Conservation (phyloP, 768 basidiomycete genomes). For the Suillus placidus region DNA sequence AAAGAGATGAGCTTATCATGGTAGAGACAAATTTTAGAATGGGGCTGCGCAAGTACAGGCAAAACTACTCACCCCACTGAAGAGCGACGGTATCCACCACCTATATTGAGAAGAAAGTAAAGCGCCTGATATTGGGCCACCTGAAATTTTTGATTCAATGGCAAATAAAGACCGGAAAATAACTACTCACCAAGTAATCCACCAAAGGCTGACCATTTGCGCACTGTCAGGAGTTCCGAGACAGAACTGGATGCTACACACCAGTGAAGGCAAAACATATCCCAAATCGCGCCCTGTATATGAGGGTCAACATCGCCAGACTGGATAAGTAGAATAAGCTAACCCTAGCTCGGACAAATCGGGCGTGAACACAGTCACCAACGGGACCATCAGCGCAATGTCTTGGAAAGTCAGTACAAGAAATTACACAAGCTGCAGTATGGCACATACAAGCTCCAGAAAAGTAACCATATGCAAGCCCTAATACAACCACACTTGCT, state of each 20-base stretch:
- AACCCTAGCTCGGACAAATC: slow-evolving; percentile 55
- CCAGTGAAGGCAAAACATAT: slow-evolving; percentile 52
- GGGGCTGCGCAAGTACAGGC: background rate
- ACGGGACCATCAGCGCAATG: slow-evolving; percentile 44
- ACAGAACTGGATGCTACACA: slow-evolving; percentile 15
- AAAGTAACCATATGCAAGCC: slow-evolving; percentile 51
- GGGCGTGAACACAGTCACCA: slow-evolving; percentile 46
- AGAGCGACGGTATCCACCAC: slow-evolving; percentile 62
- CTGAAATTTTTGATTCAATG: slow-evolving; percentile 28
- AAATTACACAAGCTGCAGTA: background rate
- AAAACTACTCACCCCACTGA: slow-evolving; percentile 43
- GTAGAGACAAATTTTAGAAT: background rate
- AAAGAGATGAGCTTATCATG: background rate
- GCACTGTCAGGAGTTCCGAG: too few species aligned
- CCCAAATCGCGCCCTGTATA: slow-evolving; percentile 42
- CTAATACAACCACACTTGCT: slow-evolving; percentile 44
- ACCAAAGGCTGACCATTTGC: slow-evolving; percentile 22
- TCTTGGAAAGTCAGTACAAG: slow-evolving; percentile 26
- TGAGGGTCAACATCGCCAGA: background rate
- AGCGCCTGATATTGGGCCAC: slow-evolving; percentile 60
- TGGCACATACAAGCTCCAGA: slow-evolving; percentile 43
- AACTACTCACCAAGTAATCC: slow-evolving; percentile 22
- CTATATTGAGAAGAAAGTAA: slow-evolving; percentile 50
- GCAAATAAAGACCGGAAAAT: background rate
- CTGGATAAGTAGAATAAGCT: slow-evolving; percentile 10